Evolutionary conservation across 2,329 filamentous ascomycete genomes (phyloP).

Genomic region (Ascocoryne sarcoides): DNA sequence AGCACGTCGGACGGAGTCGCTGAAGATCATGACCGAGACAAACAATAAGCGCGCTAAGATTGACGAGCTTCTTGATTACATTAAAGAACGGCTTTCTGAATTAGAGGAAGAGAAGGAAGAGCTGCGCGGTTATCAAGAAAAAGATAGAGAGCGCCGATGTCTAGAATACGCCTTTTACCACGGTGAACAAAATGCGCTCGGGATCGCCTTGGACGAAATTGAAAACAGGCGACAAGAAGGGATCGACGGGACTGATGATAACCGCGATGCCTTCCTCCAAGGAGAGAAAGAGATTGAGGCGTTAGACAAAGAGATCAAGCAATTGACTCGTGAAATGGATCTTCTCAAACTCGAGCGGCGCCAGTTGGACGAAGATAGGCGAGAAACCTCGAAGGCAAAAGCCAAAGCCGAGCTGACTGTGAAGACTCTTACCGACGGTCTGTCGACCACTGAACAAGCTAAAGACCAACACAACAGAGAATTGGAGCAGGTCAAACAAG

Average conservation of each 20-base stretch:
- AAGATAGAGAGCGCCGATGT: constrained; percentile 83
- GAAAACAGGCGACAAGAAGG: constrained; percentile 75
- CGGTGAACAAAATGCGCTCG: constrained; percentile 73
- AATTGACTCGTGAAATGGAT: constrained; percentile 74
- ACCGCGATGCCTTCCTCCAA: constrained; percentile 64
- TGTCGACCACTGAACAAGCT: constrained; percentile 66
- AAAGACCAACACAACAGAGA: constrained; percentile 64
- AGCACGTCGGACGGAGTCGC: constrained; percentile 76
- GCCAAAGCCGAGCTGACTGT: constrained; percentile 82
- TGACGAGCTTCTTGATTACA: constrained; percentile 83
- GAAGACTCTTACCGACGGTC: constrained; percentile 74
- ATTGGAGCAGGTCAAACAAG: constrained; percentile 59
- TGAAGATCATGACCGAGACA: constrained; percentile 96
- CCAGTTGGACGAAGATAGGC: constrained; percentile 83
- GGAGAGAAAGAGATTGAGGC: constrained; percentile 71
- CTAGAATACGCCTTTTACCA: constrained; percentile 93
- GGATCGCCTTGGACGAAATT: constrained; percentile 69
- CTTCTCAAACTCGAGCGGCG: constrained; percentile 75
- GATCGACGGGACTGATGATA: constrained; percentile 75
- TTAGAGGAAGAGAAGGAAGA: constrained; percentile 97
- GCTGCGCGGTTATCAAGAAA: constrained; percentile 85
- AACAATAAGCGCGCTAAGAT: constrained; percentile 93
- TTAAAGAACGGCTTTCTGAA: constrained; percentile 80
- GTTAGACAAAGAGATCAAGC: constrained; percentile 70
- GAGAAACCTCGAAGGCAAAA: constrained; percentile 67